phyloP scores from a whole-genome alignment of 495 filamentous ascomycete genomes.

The Glarea lozoyensis region DNA sequence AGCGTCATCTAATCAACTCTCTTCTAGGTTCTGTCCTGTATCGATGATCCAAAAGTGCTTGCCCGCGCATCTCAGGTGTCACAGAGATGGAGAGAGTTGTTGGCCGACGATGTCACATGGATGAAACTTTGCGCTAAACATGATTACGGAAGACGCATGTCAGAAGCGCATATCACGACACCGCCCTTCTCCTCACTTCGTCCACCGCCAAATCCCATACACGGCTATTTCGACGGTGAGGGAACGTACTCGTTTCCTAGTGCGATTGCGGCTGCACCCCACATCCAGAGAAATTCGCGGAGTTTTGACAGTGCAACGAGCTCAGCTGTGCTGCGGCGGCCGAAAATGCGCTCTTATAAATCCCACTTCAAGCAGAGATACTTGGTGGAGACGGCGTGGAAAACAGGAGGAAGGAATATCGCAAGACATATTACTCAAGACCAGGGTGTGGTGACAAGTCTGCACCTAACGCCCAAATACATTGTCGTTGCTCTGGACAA shows the following conservation, averaged over 20 bases:
- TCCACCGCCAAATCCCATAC: slow-evolving; percentile 19
- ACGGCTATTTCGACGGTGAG: slow-evolving; percentile 8
- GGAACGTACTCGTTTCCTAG: slow-evolving; percentile 2
- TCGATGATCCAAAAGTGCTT: slow-evolving; percentile 89
- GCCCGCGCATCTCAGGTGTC: slow-evolving; percentile 91
- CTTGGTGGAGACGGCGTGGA: slow-evolving; percentile 95
- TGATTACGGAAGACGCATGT: slow-evolving; percentile 60
- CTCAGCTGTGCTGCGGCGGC: slow-evolving; percentile 15
- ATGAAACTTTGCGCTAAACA: slow-evolving; percentile 93
- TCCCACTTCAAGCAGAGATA: slow-evolving; percentile 97
- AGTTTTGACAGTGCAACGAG: slow-evolving; percentile 30
- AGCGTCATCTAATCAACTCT: no score
- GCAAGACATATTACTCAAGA: slow-evolving; percentile 85
- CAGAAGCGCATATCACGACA: slow-evolving; percentile 21
- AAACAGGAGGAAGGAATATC: slow-evolving; percentile 71
- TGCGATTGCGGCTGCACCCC: background rate
- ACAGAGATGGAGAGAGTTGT: slow-evolving; percentile 79
- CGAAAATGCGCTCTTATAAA: slow-evolving; percentile 62
- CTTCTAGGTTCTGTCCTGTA: slow-evolving; percentile 86
- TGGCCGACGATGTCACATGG: slow-evolving; percentile 97
- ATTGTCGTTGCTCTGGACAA: slow-evolving; percentile 97
- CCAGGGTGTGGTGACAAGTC: slow-evolving; percentile 90
- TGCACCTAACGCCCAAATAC: slow-evolving; percentile 90
- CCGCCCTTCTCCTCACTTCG: slow-evolving; percentile 12
- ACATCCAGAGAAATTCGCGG: slow-evolving; percentile 17